phyloP scores from a whole-genome alignment of 2,329 filamentous ascomycete species.

The Sclerotiophoma versabilis region DNA sequence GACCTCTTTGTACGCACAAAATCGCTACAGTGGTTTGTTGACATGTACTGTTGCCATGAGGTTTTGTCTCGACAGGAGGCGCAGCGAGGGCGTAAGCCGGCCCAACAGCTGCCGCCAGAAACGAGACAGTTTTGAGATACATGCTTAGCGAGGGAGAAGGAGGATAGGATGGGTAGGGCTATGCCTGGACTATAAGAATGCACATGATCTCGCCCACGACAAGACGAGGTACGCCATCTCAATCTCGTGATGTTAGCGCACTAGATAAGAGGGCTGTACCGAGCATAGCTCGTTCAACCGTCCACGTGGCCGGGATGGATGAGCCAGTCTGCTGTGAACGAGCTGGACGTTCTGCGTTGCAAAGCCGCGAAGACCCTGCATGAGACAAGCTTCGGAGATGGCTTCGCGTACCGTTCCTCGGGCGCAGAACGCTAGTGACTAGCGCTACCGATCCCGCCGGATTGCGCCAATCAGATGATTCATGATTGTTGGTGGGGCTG shows the following conservation, averaged over 20 bases:
- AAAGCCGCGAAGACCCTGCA: background rate
- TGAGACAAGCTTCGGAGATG: conserved; percentile 1
- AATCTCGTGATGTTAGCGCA: conserved; percentile 1
- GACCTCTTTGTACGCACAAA: conserved; percentile 26
- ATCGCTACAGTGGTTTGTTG: conserved; percentile 44
- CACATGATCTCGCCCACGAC: background rate
- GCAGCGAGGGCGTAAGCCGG: conserved; percentile 21
- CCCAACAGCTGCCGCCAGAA: background rate
- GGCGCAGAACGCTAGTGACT: too few species aligned
- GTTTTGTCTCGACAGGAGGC: conserved; percentile 19
- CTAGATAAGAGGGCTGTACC: conserved; percentile 2
- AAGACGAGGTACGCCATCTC: background rate
- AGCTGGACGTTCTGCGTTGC: background rate
- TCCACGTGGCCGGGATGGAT: background rate
- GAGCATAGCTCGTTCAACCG: background rate
- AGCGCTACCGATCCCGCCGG: background rate
- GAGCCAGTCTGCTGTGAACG: background rate
- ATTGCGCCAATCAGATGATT: conserved; percentile 1
- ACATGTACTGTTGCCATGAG: conserved; percentile 35
- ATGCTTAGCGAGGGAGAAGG: background rate
- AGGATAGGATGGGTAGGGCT: background rate
- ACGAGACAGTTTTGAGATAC: background rate
- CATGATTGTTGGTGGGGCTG: background rate
- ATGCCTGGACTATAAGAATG: background rate
- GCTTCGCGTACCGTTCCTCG: background rate